phyloP scores from a whole-genome alignment of 2,329 filamentous ascomycete genomes.

The Coniella vitis region DNA sequence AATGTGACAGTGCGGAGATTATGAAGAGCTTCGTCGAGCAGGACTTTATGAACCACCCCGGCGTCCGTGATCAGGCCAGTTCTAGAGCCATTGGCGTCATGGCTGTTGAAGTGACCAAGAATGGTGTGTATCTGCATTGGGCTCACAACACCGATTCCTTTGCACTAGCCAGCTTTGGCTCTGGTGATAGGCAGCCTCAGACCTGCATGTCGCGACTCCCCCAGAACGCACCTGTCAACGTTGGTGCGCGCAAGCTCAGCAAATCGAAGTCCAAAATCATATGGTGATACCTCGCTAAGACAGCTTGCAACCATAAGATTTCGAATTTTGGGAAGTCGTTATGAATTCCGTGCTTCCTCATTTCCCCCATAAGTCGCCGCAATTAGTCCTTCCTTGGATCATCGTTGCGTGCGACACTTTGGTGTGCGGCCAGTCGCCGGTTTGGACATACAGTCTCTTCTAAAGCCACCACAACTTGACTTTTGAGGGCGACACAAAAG shows the following conservation, averaged over 20 bases:
- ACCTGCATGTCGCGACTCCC: slow-evolving; percentile 82
- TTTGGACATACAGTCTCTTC: too few relatives aligned
- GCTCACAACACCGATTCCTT: slow-evolving; percentile 91
- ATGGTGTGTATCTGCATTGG: slow-evolving; percentile 81
- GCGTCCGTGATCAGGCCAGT: slow-evolving; percentile 72
- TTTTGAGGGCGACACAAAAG: too few relatives aligned
- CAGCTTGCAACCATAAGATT: background rate
- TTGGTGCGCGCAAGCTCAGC: slow-evolving; percentile 46
- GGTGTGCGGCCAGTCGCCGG: too few relatives aligned
- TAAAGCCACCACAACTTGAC: too few relatives aligned
- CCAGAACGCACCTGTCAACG: slow-evolving; percentile 44
- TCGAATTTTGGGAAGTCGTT: background rate
- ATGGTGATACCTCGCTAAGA: background rate
- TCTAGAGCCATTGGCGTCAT: slow-evolving; percentile 87
- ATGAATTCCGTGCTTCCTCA: too few relatives aligned
- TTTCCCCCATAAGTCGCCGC: too few relatives aligned
- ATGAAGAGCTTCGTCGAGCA: slow-evolving; percentile 70
- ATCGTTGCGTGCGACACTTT: too few relatives aligned
- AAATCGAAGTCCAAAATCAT: background rate
- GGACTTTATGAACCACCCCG: slow-evolving; percentile 92
- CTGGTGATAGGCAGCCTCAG: slow-evolving; percentile 63
- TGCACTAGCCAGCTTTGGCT: slow-evolving; percentile 83
- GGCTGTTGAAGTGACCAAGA: slow-evolving; percentile 74
- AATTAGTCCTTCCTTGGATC: too few relatives aligned
- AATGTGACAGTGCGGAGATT: slow-evolving; percentile 59